Evolutionary conservation across 2,329 filamentous ascomycete species (phyloP).

Genomic region (Beauveria bassiana): DNA sequence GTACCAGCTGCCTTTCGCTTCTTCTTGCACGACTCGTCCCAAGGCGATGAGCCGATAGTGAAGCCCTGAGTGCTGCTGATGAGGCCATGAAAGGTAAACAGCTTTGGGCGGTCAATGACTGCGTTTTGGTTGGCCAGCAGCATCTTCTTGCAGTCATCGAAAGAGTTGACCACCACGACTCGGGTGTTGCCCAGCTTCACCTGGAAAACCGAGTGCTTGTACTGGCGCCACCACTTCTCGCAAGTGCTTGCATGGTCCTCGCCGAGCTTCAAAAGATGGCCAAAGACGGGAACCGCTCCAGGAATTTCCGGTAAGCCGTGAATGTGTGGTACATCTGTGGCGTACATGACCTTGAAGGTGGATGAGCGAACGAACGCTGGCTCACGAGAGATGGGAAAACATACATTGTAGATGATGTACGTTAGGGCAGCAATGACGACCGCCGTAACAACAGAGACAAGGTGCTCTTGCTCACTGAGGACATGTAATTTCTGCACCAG

Average conservation of each 20-base stretch:
- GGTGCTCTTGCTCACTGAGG: neutral
- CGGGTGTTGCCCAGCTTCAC: constrained; percentile 46
- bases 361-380: neutral
- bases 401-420: neutral
- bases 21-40: constrained; percentile 46
- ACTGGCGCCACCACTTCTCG: constrained; percentile 41
- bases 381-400: too few relatives aligned
- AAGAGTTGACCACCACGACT: constrained; percentile 45
- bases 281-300: constrained; percentile 39
- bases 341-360: constrained; percentile 17
- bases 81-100: constrained; percentile 47
- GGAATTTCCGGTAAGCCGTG: constrained; percentile 42
- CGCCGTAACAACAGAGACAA: neutral
- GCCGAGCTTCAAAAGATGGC: constrained; percentile 42
- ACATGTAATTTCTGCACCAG: too few relatives aligned
- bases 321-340: constrained; percentile 41
- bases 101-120: constrained; percentile 40
- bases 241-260: constrained; percentile 46
- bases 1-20: constrained; percentile 43
- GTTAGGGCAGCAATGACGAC: neutral
- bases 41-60: constrained; percentile 45
- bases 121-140: constrained; percentile 41
- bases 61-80: constrained; percentile 45
- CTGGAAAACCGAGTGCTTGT: constrained; percentile 40
- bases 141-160: constrained; percentile 43